phyloP scores from a whole-genome alignment of 2,329 filamentous ascomycete species.

The Fusarium anguioides region DNA sequence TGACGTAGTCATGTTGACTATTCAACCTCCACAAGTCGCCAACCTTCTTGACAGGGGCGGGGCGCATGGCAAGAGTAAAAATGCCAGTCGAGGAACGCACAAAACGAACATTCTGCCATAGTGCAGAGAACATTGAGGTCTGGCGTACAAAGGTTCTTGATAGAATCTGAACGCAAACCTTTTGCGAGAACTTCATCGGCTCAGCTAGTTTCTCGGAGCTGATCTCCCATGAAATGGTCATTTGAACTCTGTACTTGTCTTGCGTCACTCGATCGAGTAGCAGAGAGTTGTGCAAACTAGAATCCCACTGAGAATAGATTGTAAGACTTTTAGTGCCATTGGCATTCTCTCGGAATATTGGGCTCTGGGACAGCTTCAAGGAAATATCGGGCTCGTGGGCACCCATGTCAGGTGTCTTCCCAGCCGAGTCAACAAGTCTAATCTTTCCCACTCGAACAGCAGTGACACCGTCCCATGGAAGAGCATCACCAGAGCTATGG shows the following conservation, averaged over 20 bases:
- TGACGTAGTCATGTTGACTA: conserved; percentile 94
- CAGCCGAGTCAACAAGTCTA: conserved; percentile 83
- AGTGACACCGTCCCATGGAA: conserved; percentile 89
- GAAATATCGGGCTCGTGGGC: conserved; percentile 77
- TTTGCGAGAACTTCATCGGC: conserved; percentile 86
- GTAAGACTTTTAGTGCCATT: conserved; percentile 91
- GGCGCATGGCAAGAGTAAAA: conserved; percentile 87
- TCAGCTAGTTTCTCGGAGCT: conserved; percentile 84
- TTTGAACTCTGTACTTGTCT: conserved; percentile 92
- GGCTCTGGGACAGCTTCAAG: conserved; percentile 80
- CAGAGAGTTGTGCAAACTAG: conserved; percentile 89
- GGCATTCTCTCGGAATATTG: conserved; percentile 83
- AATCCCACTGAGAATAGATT: conserved; percentile 95
- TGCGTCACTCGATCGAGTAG: conserved; percentile 91
- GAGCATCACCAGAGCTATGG: conserved; percentile 86
- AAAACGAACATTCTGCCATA: conserved; percentile 87
- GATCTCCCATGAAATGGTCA: conserved; percentile 88
- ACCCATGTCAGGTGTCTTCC: conserved; percentile 84
- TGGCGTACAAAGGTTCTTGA: conserved; percentile 87
- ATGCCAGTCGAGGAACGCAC: conserved; percentile 88
- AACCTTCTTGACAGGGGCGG: conserved; percentile 88
- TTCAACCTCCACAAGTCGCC: conserved; percentile 97
- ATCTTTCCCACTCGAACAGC: conserved; percentile 83
- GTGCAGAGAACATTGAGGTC: conserved; percentile 84
- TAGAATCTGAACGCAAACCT: conserved; percentile 84